Evolutionary conservation across 2,329 filamentous ascomycete genomes (phyloP).

Genomic region (Xylariaceae sp.): DNA sequence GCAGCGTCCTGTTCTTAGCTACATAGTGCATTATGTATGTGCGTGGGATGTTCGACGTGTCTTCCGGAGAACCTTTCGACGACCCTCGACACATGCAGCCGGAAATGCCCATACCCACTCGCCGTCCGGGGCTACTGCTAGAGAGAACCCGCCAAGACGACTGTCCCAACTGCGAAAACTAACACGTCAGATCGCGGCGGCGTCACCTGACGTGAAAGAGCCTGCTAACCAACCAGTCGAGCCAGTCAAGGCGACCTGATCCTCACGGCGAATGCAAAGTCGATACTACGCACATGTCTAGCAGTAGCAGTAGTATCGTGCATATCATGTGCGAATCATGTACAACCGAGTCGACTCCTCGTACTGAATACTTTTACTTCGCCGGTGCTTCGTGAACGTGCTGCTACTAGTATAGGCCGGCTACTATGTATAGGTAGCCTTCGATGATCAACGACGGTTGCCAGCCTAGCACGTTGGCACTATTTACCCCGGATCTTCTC

Average conservation of each 20-base stretch:
- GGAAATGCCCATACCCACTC: slow-evolving; percentile 12
- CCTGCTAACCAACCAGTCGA: not conserved
- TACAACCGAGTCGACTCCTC: too few relatives aligned
- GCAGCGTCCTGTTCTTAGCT: slow-evolving; percentile 20
- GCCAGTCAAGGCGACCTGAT: not conserved
- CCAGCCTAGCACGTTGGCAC: not conserved
- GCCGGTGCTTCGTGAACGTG: too few relatives aligned
- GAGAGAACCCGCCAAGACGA: slow-evolving; percentile 6
- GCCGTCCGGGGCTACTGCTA: slow-evolving; percentile 7
- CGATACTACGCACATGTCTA: too few relatives aligned
- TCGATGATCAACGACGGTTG: not conserved
- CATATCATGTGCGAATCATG: too few relatives aligned
- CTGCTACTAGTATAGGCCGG: not conserved
- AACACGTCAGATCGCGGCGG: slow-evolving; percentile 17
- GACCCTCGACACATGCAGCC: slow-evolving; percentile 19
- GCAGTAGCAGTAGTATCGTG: too few relatives aligned
- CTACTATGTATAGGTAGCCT: not conserved
- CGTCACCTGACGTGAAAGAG: not conserved
- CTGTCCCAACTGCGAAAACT: slow-evolving; percentile 3
- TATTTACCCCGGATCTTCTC: not conserved
- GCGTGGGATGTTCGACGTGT: slow-evolving; percentile 32
- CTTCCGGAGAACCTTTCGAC: slow-evolving; percentile 25
- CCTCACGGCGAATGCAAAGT: not conserved
- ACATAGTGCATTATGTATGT: slow-evolving; percentile 21
- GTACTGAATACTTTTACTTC: too few relatives aligned